Conservation (phyloP, 2,329 filamentous ascomycete genomes). For the Sporothrix pseudoabietina region DNA sequence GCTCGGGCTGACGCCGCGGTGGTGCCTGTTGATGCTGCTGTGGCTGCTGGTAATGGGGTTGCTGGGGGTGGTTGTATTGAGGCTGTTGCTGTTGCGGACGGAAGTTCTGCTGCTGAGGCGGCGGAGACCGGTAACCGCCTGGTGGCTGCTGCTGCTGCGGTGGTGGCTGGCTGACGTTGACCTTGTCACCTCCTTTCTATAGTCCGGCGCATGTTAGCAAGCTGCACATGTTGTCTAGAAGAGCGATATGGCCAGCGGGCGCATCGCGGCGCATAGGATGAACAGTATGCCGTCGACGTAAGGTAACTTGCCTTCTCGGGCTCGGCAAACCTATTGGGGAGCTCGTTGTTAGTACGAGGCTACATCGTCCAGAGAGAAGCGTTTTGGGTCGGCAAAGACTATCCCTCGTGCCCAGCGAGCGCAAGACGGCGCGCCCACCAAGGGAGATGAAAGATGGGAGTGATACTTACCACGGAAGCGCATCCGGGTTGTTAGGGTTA, state of each 20-base stretch:
- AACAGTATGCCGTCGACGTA: background rate
- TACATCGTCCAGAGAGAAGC: background rate
- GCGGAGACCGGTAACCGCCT: constrained; percentile 32
- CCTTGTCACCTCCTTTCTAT: constrained; percentile 43
- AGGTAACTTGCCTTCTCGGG: constrained; percentile 49
- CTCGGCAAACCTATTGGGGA: constrained; percentile 51
- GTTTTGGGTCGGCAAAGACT: background rate
- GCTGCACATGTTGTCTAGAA: background rate
- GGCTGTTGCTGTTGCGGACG: constrained; percentile 49
- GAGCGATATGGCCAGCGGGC: background rate
- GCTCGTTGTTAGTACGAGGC: background rate
- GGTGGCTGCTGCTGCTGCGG: constrained; percentile 22
- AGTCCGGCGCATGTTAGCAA: constrained; percentile 10
- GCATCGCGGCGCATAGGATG: background rate
- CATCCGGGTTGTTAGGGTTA: constrained; percentile 88
- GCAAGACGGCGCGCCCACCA: background rate
- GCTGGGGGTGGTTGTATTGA: constrained; percentile 4
- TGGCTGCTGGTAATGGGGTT: constrained; percentile 32
- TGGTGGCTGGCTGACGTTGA: constrained; percentile 17
- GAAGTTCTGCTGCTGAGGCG: constrained; percentile 33
- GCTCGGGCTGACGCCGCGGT: constrained; percentile 46
- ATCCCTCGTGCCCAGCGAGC: background rate
- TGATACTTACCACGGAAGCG: constrained; percentile 76
- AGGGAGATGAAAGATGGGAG: background rate
- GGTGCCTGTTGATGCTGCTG: constrained; percentile 51